Evolutionary conservation across 352 stramenopile species (phyloP).

Genomic region (Phytophthora podocarpi): DNA sequence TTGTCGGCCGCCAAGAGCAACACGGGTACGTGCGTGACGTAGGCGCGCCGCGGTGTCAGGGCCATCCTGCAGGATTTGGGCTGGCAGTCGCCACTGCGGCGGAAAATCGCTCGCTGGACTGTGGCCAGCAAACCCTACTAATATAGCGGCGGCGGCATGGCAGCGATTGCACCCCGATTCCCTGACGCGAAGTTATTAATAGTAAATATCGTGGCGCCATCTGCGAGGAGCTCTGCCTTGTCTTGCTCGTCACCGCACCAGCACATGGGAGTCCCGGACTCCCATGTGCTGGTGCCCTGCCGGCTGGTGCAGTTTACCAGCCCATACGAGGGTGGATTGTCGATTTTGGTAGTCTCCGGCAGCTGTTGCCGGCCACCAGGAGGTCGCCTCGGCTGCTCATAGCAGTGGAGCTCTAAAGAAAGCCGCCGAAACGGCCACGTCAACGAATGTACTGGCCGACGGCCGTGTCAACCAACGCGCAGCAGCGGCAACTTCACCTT

Average conservation of each 20-base stretch:
- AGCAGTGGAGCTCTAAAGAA: conserved; percentile 22
- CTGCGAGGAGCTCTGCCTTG: conserved; percentile 17
- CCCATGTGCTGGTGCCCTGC: conserved; percentile 24
- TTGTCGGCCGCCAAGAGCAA: conserved; percentile 31
- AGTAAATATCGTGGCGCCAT: too few species aligned
- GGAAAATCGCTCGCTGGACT: conserved; percentile 23
- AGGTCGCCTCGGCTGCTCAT: neutral
- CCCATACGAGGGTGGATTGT: conserved; percentile 8
- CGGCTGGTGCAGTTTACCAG: conserved; percentile 34
- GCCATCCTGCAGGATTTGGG: conserved; percentile 27
- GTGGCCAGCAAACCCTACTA: conserved; percentile 35
- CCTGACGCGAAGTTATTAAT: neutral
- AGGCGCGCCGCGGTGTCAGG: conserved; percentile 21
- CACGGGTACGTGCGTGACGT: conserved; percentile 32
- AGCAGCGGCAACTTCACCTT: conserved; percentile 16
- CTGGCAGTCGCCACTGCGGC: conserved; percentile 10
- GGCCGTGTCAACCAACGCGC: neutral
- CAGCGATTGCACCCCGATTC: conserved; percentile 2
- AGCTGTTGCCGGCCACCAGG: conserved; percentile 29
- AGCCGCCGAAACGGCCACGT: neutral
- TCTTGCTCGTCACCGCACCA: neutral
- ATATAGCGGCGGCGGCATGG: neutral
- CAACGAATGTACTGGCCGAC: neutral
- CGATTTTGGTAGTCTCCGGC: conserved; percentile 39
- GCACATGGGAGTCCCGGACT: conserved; percentile 10